Percentiles rank a stretch among this genome's conserved stretches.
Conservation (phyloP, 2,329 filamentous ascomycete genomes). For the Clarireedia hainanense region DNA sequence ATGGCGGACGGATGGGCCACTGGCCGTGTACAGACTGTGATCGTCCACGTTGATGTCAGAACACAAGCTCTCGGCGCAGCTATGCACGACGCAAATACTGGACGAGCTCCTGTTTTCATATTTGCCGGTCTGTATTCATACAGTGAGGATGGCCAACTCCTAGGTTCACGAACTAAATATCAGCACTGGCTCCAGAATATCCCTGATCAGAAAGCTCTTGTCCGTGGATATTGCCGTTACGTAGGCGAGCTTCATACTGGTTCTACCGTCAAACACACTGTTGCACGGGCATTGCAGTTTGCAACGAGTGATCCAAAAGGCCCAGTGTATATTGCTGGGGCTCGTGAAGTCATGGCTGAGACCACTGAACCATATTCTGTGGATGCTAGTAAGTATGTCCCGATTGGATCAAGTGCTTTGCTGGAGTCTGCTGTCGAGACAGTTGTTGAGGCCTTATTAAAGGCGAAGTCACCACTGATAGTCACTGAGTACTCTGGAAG, state of each 20-base stretch:
- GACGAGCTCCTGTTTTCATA: not conserved
- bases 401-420: not conserved
- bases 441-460: not conserved
- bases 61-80: constrained; percentile 64
- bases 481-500: constrained; percentile 65
- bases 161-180: not conserved
- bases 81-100: constrained; percentile 30
- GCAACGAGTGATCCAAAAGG: not conserved
- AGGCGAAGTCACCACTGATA: constrained; percentile 44
- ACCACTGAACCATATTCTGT: not conserved
- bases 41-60: constrained; percentile 64
- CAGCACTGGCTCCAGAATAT: constrained; percentile 3
- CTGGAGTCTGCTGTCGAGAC: not conserved
- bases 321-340: not conserved
- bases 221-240: not conserved
- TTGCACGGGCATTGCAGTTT: constrained; percentile 1
- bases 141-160: not conserved
- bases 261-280: not conserved
- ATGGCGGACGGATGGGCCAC: constrained; percentile 68
- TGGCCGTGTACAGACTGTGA: constrained; percentile 56
- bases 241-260: not conserved
- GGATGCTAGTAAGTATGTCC: not conserved
- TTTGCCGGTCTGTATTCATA: not conserved
- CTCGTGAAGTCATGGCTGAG: not conserved
- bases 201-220: not conserved